Evolutionary conservation across 208 protist species (phyloP).

Genomic region (Acanthamoeba healyi): DNA sequence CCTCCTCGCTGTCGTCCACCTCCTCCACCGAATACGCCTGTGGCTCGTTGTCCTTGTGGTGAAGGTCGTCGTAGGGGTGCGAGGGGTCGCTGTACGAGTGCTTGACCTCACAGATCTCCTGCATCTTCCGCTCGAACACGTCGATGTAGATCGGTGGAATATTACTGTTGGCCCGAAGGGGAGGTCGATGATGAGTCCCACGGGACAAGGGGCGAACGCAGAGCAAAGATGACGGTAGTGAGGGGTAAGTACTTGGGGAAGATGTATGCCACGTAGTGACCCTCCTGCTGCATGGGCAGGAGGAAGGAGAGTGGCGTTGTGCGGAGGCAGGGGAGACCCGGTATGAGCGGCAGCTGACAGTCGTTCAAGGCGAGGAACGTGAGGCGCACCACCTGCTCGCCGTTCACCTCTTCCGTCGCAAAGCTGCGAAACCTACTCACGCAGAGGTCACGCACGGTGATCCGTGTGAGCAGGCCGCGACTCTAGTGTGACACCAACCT

Average conservation of each 20-base stretch:
- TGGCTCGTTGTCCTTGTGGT: not conserved
- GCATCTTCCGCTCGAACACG: slow-evolving; percentile 36
- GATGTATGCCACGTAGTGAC: slow-evolving; percentile 25
- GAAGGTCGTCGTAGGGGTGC: not conserved
- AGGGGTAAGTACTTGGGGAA: slow-evolving; percentile 18
- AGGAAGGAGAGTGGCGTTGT: slow-evolving; percentile 52
- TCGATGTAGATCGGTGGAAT: slow-evolving; percentile 35
- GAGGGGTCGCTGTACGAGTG: not conserved
- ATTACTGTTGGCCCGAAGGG: not conserved
- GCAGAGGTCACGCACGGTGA: no score
- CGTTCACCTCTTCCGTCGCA: slow-evolving; percentile 15
- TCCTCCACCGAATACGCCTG: slow-evolving; percentile 21
- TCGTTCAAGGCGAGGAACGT: slow-evolving; percentile 28
- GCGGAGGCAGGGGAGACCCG: slow-evolving; percentile 26
- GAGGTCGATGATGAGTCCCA: no score
- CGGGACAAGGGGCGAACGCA: no score
- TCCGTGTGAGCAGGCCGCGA: no score
- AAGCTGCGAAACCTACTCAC: slow-evolving; percentile 15
- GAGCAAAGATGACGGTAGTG: not conserved
- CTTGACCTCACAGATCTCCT: slow-evolving; percentile 26
- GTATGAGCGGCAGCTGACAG: slow-evolving; percentile 43
- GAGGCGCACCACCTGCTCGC: not conserved
- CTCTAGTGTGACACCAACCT: no score
- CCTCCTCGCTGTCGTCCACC: not conserved
- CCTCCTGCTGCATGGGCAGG: slow-evolving; percentile 53